Evolutionary conservation across 257 asterid species (phyloP).

Genomic region (Sherardia arvensis): DNA sequence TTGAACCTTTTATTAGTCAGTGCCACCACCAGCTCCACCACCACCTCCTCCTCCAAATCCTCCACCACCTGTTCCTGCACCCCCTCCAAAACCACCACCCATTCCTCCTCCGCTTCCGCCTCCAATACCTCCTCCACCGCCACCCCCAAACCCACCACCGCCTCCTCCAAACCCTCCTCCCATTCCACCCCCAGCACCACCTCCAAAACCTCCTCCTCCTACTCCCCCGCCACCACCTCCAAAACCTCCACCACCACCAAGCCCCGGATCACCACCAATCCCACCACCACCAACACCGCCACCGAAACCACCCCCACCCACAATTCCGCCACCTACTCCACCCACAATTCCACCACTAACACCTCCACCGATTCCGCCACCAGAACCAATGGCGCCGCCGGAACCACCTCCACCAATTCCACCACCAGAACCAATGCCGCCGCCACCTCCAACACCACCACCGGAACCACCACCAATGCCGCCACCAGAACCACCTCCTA

Average conservation of each 20-base stretch:
- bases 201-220: slow-evolving; percentile 4
- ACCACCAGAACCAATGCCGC: slow-evolving; percentile 9
- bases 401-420: slow-evolving; percentile 19
- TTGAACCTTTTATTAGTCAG: background rate
- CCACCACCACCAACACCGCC: slow-evolving; percentile 7
- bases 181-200: background rate
- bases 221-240: slow-evolving; percentile 2
- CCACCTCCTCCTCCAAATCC: slow-evolving; percentile 5
- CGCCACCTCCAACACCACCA: slow-evolving; percentile 18
- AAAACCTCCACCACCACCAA: slow-evolving; percentile 6
- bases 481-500: slow-evolving; percentile 19
- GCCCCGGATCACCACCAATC: background rate
- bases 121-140: background rate
- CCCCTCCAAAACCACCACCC: slow-evolving; percentile 2
- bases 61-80: background rate
- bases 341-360: slow-evolving; percentile 15
- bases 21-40: slow-evolving; percentile 4
- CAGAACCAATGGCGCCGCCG: slow-evolving; percentile 15
- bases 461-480: slow-evolving; percentile 13
- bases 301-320: background rate
- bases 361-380: slow-evolving; percentile 11
- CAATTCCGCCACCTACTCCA: slow-evolving; percentile 5
- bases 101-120: slow-evolving; percentile 1
- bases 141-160: slow-evolving; percentile 6
- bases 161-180: slow-evolving; percentile 3